Conservation (phyloP, 257 asterid genomes). For the Fraxinus cuspidata region DNA sequence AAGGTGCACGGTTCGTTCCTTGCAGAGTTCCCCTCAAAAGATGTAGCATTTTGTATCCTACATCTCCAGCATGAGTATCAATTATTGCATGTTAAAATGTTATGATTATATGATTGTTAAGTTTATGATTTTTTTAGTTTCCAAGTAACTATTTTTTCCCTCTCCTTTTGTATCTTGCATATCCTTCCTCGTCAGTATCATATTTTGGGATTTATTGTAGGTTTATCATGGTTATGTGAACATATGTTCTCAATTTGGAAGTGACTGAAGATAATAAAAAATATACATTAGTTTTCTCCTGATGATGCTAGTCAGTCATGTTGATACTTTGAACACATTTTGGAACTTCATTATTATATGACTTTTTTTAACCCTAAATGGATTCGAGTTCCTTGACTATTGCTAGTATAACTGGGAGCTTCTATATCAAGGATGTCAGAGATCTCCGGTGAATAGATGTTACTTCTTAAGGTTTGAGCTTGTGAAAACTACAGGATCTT, state of each 20-base stretch:
- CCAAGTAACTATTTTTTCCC: constrained; percentile 6
- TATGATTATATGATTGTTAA: constrained; percentile 20
- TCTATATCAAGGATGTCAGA: constrained; percentile 45
- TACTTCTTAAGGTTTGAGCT: constrained; percentile 50
- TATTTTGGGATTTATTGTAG: constrained; percentile 13
- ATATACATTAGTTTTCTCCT: background rate
- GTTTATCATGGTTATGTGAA: constrained; percentile 19
- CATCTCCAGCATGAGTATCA: constrained; percentile 16
- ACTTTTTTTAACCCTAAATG: constrained; percentile 13
- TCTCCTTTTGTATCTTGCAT: constrained; percentile 3
- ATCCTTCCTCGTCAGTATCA: constrained; percentile 13
- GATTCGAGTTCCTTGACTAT: constrained; percentile 45
- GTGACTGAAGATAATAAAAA: constrained; percentile 17
- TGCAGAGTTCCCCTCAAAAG: constrained; percentile 39
- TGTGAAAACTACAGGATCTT: constrained; percentile 32
- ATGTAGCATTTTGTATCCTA: constrained; percentile 35
- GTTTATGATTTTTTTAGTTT: constrained; percentile 20
- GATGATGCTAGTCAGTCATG: constrained; percentile 14
- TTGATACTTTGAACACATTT: constrained; percentile 16
- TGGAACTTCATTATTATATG: constrained; percentile 11
- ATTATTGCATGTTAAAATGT: constrained; percentile 18
- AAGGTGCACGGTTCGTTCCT: constrained; percentile 40
- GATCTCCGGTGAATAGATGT: constrained; percentile 44
- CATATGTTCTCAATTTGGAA: background rate
- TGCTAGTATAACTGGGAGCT: constrained; percentile 43